These are phyloP conservation scores for Goffeauzyma gilvescens DNA, from an alignment of 768 basidiomycete species.

Conservation along the genomic window DNA sequence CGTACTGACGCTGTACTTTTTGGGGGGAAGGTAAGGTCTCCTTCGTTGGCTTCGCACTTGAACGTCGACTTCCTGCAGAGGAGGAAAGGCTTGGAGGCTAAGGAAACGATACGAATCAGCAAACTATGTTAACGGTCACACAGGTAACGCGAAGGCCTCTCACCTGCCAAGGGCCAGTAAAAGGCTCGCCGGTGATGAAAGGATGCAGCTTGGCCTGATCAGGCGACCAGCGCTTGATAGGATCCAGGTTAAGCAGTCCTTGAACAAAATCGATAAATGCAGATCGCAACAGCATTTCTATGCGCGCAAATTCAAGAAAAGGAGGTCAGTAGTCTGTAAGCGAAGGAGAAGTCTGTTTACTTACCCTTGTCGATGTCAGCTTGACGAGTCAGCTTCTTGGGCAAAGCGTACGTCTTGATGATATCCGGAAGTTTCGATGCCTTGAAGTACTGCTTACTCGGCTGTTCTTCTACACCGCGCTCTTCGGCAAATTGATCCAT, in stretches of 20 bases:
- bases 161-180: constrained; percentile 37
- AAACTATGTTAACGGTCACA: no score
- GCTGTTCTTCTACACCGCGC: constrained; percentile 87
- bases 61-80: no score
- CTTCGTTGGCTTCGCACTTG: no score
- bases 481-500: constrained; percentile 91
- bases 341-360: constrained; percentile 12
- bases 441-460: constrained; percentile 97
- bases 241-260: constrained; percentile 82
- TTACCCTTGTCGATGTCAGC: constrained; percentile 76
- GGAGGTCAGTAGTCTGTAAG: not conserved
- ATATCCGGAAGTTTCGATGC: constrained; percentile 84
- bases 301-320: not conserved
- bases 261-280: constrained; percentile 96
- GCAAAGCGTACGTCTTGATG: constrained; percentile 87
- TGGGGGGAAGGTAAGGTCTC: no score
- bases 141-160: no score
- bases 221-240: constrained; percentile 88
- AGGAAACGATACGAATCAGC: no score
- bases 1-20: constrained; percentile 45
- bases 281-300: constrained; percentile 80
- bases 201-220: constrained; percentile 90
- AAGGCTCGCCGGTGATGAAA: constrained; percentile 95
- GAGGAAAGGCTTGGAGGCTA: no score
- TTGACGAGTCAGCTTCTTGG: constrained; percentile 52